Evolutionary conservation across 495 filamentous ascomycete genomes (phyloP), one percentile per base, ranked within the genome.

Genomic region (Platismatia glauca): DNA sequence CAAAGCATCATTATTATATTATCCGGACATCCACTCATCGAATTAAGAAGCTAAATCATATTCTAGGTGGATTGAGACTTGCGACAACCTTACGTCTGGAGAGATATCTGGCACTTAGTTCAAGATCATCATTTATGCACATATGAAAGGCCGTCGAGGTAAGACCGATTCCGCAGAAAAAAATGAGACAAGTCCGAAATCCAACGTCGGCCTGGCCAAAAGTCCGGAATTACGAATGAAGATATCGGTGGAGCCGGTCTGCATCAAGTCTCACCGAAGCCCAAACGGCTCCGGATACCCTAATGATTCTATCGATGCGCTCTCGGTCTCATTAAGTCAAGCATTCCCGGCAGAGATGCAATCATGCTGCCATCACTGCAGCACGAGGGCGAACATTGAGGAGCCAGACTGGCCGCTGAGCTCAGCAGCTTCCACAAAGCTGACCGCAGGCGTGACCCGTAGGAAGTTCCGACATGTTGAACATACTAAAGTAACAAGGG

Each of bases 261-360:
- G 44, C 22, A 48, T 48, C 9, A 4, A 48, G 29, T 52, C 24
- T 52, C 48, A 52, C 50, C 50, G 29, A 33, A 33, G 12, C 5
- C 16, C 29, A 53, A 53, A 53, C 50, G 50, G 50, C 50, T 53
- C 50, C 50, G 50, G 15, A 29, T 53, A 53, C 27, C 16, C 50
- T 29, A 31, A 53, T 18, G 27, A 52, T 7, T 31, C 48, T 27
- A 29, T 16, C 7, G 48, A 31, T 53, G 50, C 50, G 29, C 29
- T 53, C 11, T 52, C 50, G 29, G 29, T 33, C 29, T 53, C 5
- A 53, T 53, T 16, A 29, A 33, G 44, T 33, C 9, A 7, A 53
- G 5, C 0, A 18, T 18, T 33, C 44, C 44, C 22, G 9, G 22
- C 44, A 27, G n/a, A 13, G 44, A 24, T 27, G 44, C 44, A 24